Base-by-base conservation (phyloP, 129 eudicot species). In the Cynara cardunculus region DNA sequence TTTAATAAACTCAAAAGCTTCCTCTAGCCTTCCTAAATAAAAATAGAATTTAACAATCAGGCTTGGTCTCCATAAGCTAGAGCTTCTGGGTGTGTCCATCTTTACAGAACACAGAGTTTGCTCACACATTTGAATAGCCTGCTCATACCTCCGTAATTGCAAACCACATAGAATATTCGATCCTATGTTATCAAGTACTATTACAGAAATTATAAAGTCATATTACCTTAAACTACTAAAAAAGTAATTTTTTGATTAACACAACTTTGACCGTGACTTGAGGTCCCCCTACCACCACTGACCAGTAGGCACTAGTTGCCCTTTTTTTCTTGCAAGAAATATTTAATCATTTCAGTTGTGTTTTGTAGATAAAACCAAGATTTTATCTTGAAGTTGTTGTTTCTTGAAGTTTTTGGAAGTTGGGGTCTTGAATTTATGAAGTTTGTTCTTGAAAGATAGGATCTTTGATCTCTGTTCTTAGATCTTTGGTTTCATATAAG, bases 91-190 rank as follows among this genome's bases (percentile, higher is more conserved):
- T 69, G 79, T 69, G 71, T 86, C 92, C 76, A 68, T 66, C 73
- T 89, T 90, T 66, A 85, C 90, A 78, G 84, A 73, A 67, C 34
- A 82, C 84, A 87, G 78, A 78, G 86, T 90, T 87, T 92, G 86
- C 89, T 89, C 90, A 84, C 99, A 92, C 81, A 90, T 82, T 80
- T 78, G 89, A 71, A 95, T 95, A 81, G 91, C 87, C 66, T 92
- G 94, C 64, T 89, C 97, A 71, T 92, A 92, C 72, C 83, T 88
- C 82, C 88, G 90, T 83, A 95, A 85, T 96, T 93, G 94, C 61
- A 73, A 82, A 64, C 25, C 69, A 78, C n/a, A 74, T 39, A 72
- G 26, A 69, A 28, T 14, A 69, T 26, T 28, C 7, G 19, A 69
- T 31, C 30, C 21, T 31, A 53, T 73, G 26, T 62, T 7, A 27